Conservation (phyloP, 1,284 basidiomycete genomes). For the Hortiboletus rubellus region DNA sequence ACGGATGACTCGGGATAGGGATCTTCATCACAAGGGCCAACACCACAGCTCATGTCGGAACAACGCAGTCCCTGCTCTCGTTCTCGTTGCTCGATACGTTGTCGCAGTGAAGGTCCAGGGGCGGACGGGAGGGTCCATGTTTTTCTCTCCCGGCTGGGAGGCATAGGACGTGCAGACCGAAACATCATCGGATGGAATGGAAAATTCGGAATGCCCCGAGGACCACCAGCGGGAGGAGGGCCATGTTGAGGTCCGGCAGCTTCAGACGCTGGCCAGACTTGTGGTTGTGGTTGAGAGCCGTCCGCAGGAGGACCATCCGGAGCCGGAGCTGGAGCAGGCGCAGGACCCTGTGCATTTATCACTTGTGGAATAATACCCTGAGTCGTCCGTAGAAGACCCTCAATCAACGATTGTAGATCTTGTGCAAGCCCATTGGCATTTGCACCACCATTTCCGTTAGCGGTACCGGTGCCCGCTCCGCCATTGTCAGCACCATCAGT, state of each 20-base stretch:
- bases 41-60: conserved; percentile 65
- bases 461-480: conserved; percentile 5
- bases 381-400: conserved; percentile 27
- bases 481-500: conserved; percentile 3
- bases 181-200: conserved; percentile 27
- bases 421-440: conserved; percentile 22
- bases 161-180: conserved; percentile 33
- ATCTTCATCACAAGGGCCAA: conserved; percentile 75
- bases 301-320: background rate
- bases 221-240: conserved; percentile 1
- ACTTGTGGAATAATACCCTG: conserved; percentile 27
- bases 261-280: conserved; percentile 7
- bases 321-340: conserved; percentile 4
- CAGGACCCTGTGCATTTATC: conserved; percentile 16
- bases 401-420: conserved; percentile 29
- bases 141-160: conserved; percentile 33
- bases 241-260: conserved; percentile 5
- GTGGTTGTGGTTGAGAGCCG: conserved; percentile 12
- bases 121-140: conserved; percentile 52
- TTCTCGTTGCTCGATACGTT: conserved; percentile 67
- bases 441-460: conserved; percentile 17
- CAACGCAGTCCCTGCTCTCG: conserved; percentile 69
- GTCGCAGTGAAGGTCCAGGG: conserved; percentile 63
- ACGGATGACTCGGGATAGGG: conserved; percentile 44
- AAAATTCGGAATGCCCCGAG: conserved; percentile 18